Conservation (phyloP, 164 flowering plant species). For the Nymphaea thermarum region DNA sequence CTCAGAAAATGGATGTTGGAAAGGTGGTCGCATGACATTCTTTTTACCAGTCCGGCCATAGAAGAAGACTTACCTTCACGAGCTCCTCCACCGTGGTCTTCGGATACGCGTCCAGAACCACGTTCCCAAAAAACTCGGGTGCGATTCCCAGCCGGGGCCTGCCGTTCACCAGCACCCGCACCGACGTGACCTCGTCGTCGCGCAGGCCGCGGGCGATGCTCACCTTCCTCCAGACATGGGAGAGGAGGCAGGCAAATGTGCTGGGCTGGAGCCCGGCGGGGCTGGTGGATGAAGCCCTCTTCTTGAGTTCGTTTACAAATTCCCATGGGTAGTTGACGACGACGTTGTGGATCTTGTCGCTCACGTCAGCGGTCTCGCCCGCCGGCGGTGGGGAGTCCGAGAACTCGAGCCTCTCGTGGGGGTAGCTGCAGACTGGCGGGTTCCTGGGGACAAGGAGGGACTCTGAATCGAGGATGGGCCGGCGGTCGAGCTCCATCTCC, state of each 20-base stretch:
- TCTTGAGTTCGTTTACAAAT: constrained; percentile 1
- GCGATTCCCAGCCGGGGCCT: constrained; percentile 1
- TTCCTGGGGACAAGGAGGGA: no score
- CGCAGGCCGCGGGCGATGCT: not conserved
- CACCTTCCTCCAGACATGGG: constrained; percentile 6
- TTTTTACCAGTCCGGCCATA: no score
- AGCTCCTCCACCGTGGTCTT: constrained; percentile 5
- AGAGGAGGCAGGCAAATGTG: constrained; percentile 6
- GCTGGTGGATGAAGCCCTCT: not conserved
- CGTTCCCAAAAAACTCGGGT: constrained; percentile 6
- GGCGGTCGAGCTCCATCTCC: no score
- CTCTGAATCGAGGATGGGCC: no score
- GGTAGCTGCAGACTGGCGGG: no score
- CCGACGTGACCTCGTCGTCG: constrained; percentile 2
- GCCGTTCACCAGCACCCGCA: constrained; percentile 6
- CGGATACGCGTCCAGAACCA: constrained; percentile 11
- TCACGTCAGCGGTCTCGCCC: not conserved
- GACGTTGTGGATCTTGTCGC: not conserved
- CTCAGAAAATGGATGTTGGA: no score
- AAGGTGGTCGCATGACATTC: no score
- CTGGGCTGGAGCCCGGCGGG: not conserved
- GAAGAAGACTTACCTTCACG: not conserved
- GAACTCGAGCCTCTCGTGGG: no score
- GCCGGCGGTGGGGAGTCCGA: not conserved
- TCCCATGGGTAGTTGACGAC: not conserved